Percentiles rank a stretch among this genome's conserved stretches.
Conservation (phyloP, 345 rosid genomes). For the Citrus australasica region DNA sequence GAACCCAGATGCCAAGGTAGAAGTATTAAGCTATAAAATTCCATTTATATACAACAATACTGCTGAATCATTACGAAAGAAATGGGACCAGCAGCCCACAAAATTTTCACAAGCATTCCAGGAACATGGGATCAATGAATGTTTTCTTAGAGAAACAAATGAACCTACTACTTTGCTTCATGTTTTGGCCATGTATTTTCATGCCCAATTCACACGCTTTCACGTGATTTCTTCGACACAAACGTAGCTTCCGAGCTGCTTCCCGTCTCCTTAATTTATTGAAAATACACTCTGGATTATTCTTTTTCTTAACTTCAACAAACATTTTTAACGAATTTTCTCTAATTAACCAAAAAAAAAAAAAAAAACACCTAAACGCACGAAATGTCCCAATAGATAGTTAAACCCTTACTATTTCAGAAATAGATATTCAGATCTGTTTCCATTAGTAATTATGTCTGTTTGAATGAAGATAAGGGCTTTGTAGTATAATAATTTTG, state of each 20-base stretch:
- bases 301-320: neutral
- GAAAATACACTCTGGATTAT: constrained; percentile 1
- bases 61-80: neutral
- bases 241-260: neutral
- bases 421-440: too few relatives aligned
- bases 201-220: neutral
- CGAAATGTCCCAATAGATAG: too few relatives aligned
- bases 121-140: constrained; percentile 4
- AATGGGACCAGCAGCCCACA: neutral
- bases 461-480: too few relatives aligned
- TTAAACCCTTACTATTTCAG: too few relatives aligned
- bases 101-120: neutral
- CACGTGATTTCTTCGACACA: constrained; percentile 3
- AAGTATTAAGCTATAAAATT: neutral
- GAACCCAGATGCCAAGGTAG: neutral
- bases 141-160: neutral
- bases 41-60: neutral
- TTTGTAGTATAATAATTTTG: too few relatives aligned
- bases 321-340: neutral
- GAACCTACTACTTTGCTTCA: constrained; percentile 1
- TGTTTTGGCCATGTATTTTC: neutral
- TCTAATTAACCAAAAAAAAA: too few relatives aligned
- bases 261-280: neutral
- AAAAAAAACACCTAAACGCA: too few relatives aligned
- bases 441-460: too few relatives aligned